A percentile compares a stretch with the other conserved stretches of the same genome.
Evolutionary conservation across 805 yeast genomes (phyloP).

Genomic region (Candida tallmaniae): DNA sequence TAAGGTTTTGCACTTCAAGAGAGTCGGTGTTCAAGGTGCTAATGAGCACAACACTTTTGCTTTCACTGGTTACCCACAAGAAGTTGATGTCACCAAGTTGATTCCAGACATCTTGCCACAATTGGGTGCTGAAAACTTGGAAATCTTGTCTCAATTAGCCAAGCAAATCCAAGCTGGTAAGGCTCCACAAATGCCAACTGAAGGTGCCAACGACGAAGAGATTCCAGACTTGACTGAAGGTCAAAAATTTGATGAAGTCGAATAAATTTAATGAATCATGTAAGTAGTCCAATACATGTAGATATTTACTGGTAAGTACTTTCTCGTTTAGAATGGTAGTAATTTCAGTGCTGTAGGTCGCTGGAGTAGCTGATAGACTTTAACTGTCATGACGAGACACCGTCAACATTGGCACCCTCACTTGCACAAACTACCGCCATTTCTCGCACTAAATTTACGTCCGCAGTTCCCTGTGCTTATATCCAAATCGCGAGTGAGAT

Average conservation of each 20-base stretch:
- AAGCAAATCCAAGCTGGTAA: conserved; percentile 73
- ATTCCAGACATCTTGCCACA: conserved; percentile 93
- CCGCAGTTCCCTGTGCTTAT: no score
- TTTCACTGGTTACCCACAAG: conserved; percentile 92
- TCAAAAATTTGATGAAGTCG: conserved; percentile 72
- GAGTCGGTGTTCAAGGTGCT: conserved; percentile 94
- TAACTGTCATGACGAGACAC: no score
- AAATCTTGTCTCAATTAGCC: conserved; percentile 83
- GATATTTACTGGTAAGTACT: no score
- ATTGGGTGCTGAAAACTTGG: conserved; percentile 93
- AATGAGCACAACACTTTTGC: conserved; percentile 88
- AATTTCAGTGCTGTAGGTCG: no score
- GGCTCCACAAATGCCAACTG: conserved; percentile 37
- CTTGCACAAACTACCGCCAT: no score
- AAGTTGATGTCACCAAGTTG: conserved; percentile 86
- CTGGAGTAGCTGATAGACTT: no score
- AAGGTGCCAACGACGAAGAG: conserved; percentile 52
- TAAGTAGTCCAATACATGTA: no score
- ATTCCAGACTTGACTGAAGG: conserved; percentile 83
- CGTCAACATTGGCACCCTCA: no score
- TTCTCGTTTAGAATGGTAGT: no score
- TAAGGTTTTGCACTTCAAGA: conserved; percentile 90
- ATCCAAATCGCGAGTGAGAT: no score
- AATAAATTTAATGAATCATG: conserved; percentile 20
- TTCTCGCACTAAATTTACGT: no score